Conservation (phyloP, 108 stramenopile species). For the Cyclostephanos invisitatus region DNA sequence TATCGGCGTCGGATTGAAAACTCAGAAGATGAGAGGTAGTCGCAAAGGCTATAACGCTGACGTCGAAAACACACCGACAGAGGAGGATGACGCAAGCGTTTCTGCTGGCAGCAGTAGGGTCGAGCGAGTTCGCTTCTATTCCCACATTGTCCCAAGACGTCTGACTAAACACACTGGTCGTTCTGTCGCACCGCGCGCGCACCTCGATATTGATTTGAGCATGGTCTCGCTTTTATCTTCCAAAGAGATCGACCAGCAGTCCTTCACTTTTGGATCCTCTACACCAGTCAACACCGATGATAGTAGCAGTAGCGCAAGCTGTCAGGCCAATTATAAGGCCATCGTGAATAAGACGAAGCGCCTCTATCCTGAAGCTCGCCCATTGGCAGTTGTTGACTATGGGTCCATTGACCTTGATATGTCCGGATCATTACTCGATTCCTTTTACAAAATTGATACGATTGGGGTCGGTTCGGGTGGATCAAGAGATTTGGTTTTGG, state of each 20-base stretch:
- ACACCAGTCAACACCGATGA: neutral
- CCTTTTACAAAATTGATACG: conserved; percentile 29
- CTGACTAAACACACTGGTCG: neutral
- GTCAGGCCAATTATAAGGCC: neutral
- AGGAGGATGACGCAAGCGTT: neutral
- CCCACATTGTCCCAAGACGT: neutral
- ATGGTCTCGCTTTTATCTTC: conserved; percentile 22
- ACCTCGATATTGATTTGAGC: conserved; percentile 26
- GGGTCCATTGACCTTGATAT: conserved; percentile 26
- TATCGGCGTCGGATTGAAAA: neutral
- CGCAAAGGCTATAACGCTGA: conserved; percentile 24
- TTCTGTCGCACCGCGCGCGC: neutral
- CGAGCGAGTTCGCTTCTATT: neutral
- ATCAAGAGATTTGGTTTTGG: neutral
- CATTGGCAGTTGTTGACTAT: conserved; percentile 32
- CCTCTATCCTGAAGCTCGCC: neutral
- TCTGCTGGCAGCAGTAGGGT: neutral
- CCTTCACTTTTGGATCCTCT: neutral
- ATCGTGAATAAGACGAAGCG: neutral
- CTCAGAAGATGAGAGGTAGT: conserved; percentile 11
- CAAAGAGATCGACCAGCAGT: conserved; percentile 11
- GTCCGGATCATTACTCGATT: conserved; percentile 29
- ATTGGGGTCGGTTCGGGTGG: neutral
- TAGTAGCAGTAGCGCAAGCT: neutral
- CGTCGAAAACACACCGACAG: neutral